Conservation (phyloP, 2,329 filamentous ascomycete genomes). For the Phaeosphaeria sp. region DNA sequence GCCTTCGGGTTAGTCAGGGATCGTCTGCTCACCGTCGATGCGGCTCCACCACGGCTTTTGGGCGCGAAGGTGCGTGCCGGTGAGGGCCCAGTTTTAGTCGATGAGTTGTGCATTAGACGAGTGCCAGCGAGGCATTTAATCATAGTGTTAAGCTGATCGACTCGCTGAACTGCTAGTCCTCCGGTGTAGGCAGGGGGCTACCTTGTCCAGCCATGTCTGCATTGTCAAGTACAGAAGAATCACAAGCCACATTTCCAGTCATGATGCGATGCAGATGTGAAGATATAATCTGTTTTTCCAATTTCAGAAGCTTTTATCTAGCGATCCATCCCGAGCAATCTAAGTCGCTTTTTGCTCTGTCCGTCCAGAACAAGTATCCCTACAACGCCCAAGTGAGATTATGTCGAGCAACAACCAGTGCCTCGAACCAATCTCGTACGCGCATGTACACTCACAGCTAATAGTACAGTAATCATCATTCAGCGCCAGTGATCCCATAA, state of each 20-base stretch:
- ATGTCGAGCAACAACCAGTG: constrained; percentile 40
- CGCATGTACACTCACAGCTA: constrained; percentile 29
- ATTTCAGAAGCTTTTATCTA: constrained; percentile 38
- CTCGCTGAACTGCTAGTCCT: constrained; percentile 10
- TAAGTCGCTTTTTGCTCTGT: constrained; percentile 9
- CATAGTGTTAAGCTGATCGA: background rate
- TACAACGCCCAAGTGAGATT: constrained; percentile 14
- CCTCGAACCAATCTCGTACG: constrained; percentile 28
- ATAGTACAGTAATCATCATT: constrained; percentile 31
- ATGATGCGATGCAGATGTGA: background rate
- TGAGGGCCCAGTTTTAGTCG: constrained; percentile 27
- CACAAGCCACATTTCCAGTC: background rate
- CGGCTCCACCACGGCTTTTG: constrained; percentile 13
- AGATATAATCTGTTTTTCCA: constrained; percentile 40
- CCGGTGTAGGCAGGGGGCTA: constrained; percentile 19
- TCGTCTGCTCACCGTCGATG: constrained; percentile 7
- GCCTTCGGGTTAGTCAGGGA: constrained; percentile 9
- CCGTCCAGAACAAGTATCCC: constrained; percentile 13
- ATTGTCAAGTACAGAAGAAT: background rate
- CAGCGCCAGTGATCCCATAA: constrained; percentile 26
- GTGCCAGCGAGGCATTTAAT: constrained; percentile 8
- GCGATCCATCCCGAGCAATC: constrained; percentile 11
- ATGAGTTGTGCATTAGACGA: constrained; percentile 21
- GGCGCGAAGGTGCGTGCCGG: constrained; percentile 22
- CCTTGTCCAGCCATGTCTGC: background rate